Base-by-base conservation (phyloP, 208 protist genomes). In the Porcisia hertigi region DNA sequence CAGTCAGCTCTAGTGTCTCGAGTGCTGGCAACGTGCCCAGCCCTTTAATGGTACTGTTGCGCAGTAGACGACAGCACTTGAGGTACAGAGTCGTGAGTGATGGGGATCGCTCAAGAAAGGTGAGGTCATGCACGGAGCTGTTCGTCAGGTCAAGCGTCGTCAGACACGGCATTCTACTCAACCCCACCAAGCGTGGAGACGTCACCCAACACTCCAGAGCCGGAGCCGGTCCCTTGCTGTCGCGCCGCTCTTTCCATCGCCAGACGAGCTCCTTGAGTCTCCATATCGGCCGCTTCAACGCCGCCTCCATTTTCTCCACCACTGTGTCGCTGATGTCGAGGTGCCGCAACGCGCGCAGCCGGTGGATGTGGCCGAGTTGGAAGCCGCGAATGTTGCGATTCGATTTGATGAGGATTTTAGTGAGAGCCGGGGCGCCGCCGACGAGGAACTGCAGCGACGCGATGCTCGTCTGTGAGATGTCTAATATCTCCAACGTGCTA, bases 401-500 rank as follows among this genome's bases (percentile, higher is more conserved):
- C 5, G 87, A 87, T 34, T 74, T 79, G 14, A 79, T 77, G 4
- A 86, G 59, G 30, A 92, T 73, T 69, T 70, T 84, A 58, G 81
- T 63, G 47, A 94, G 78, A 23, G 72, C 49, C 39, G 59, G 54
- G n/a, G 83, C 85, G 16, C 87, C 86, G 30, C 69, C 43, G 43
- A 79, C 82, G 30, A 94, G 83, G 57, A 94, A 94, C 73, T 90
- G 82, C 18, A 94, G 72, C 18, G 90, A 91, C 55, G 83, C 25
- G 66, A 94, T 76, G 75, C 90, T 92, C 20, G 87, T 94, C 77
- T 94, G 90, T 49, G 90, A 94, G 45, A 94, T 64, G 74, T 94
- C 90, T 3, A 94, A 73, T 73, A 78, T 23, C 69, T 88, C 76
- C 52, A 88, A 71, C 25, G 83, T 81, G 30, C 80, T 58, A 34